A percentile compares a stretch with the other conserved stretches of the same genome.
These are phyloP conservation scores for Nephelium lappaceum DNA, from an alignment of 345 rosid genomes.

Conservation along the genomic window DNA sequence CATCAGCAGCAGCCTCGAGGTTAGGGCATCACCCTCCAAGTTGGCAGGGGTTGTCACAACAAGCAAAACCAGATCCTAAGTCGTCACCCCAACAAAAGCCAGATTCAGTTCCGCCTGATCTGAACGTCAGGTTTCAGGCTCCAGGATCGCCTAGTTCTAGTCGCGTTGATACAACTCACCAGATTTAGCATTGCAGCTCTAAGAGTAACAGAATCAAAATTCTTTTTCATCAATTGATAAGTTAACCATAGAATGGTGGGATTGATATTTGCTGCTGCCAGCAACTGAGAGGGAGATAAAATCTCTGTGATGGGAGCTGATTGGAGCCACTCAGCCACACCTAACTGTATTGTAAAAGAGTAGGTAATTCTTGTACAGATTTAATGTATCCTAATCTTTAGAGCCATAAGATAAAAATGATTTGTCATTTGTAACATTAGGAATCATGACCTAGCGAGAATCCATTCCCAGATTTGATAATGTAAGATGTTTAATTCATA, in stretches of 20 bases:
- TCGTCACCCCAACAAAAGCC: constrained; percentile 28
- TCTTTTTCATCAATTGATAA: constrained; percentile 11
- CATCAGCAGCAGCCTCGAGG: constrained; percentile 20
- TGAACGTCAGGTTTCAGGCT: constrained; percentile 47
- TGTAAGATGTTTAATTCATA: constrained; percentile 12
- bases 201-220: constrained; percentile 21
- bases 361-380: constrained; percentile 45
- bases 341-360: constrained; percentile 29
- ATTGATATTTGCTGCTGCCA: constrained; percentile 18
- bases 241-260: constrained; percentile 39
- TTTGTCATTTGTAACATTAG: constrained; percentile 28
- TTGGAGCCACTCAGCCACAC: constrained; percentile 32
- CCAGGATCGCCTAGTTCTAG: constrained; percentile 46
- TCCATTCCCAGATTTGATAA: constrained; percentile 7
- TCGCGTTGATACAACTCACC: constrained; percentile 46
- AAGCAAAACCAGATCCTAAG: constrained; percentile 23
- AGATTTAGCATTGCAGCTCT: constrained; percentile 67
- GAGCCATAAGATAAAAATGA: constrained; percentile 19
- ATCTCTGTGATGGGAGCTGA: constrained; percentile 26
- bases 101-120: constrained; percentile 46
- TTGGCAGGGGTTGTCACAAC: constrained; percentile 28
- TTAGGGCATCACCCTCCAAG: constrained; percentile 11
- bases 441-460: constrained; percentile 21
- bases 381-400: constrained; percentile 30
- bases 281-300: constrained; percentile 12